Percentiles rank a stretch among this genome's conserved stretches.
These are phyloP conservation scores for Penicillium sp. DNA, from an alignment of 2,329 filamentous ascomycete genomes.

Conservation along the genomic window DNA sequence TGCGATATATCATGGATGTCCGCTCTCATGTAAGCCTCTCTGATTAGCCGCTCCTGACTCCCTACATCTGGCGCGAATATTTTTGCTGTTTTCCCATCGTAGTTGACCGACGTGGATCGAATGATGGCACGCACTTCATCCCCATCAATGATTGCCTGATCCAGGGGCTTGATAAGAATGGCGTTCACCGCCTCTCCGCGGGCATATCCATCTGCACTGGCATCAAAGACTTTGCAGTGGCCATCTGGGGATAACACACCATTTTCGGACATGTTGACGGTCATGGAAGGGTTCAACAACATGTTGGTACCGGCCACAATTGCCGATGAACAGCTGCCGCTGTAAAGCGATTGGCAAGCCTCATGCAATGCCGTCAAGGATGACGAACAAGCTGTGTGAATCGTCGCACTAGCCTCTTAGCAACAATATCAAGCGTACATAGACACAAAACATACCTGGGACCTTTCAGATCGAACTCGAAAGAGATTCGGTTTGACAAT, in stretches of 20 bases:
- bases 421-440: background rate
- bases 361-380: slow-evolving; percentile 39
- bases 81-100: slow-evolving; percentile 29
- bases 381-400: slow-evolving; percentile 48
- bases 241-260: slow-evolving; percentile 48
- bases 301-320: slow-evolving; percentile 42
- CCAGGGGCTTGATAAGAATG: slow-evolving; percentile 52
- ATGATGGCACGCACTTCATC: slow-evolving; percentile 37
- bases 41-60: slow-evolving; percentile 12
- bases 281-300: slow-evolving; percentile 33
- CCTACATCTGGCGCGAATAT: slow-evolving; percentile 17
- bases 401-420: slow-evolving; percentile 24
- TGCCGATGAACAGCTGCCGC: slow-evolving; percentile 22
- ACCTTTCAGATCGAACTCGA: slow-evolving; percentile 32
- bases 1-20: slow-evolving; percentile 10
- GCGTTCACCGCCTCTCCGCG: slow-evolving; percentile 53
- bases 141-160: slow-evolving; percentile 51
- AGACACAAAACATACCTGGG: slow-evolving; percentile 6
- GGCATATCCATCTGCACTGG: slow-evolving; percentile 55
- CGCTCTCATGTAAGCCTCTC: slow-evolving; percentile 5
- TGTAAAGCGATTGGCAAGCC: slow-evolving; percentile 25
- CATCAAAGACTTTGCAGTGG: slow-evolving; percentile 52
- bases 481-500: slow-evolving; percentile 20
- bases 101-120: slow-evolving; percentile 29
- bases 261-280: slow-evolving; percentile 14